Evolutionary conservation across 352 stramenopile species (phyloP).

Genomic region (Phytopythium vexans): DNA sequence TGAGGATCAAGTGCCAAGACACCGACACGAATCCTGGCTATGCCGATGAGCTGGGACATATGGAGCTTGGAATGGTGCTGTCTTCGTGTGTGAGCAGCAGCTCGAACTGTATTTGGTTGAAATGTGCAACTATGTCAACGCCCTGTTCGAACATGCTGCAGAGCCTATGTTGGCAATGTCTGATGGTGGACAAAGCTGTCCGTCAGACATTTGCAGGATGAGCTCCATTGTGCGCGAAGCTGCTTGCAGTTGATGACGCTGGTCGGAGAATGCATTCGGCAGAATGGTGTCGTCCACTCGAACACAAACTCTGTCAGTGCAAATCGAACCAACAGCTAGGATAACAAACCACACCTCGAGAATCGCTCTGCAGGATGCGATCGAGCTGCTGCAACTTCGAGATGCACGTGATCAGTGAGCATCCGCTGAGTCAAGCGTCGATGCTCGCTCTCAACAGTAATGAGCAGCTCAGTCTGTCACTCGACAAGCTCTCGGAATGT

Average conservation of each 20-base stretch:
- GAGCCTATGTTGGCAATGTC: too few species aligned
- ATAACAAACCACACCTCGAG: not conserved
- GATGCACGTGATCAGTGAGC: not conserved
- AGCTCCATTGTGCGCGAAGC: too few species aligned
- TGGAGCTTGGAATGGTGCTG: too few species aligned
- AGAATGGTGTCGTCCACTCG: conserved; percentile 8
- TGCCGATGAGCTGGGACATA: too few species aligned
- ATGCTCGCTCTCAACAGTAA: not conserved
- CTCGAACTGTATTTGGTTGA: too few species aligned
- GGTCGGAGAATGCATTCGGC: not conserved
- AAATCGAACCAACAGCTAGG: not conserved
- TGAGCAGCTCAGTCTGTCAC: not conserved
- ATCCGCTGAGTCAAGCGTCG: not conserved
- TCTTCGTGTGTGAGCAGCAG: too few species aligned
- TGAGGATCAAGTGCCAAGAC: not conserved
- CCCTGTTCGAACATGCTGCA: too few species aligned
- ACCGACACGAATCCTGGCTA: too few species aligned
- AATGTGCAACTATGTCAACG: too few species aligned
- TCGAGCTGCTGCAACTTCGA: not conserved
- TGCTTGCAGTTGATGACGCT: too few species aligned
- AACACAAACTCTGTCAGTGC: conserved; percentile 13
- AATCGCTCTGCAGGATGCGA: not conserved
- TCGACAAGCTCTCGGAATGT: not conserved
- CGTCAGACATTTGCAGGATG: too few species aligned
- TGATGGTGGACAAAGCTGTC: too few species aligned